These are phyloP conservation scores for Diddensiella santjacobensis DNA, from an alignment of 805 yeast genomes.

Conservation along the genomic window DNA sequence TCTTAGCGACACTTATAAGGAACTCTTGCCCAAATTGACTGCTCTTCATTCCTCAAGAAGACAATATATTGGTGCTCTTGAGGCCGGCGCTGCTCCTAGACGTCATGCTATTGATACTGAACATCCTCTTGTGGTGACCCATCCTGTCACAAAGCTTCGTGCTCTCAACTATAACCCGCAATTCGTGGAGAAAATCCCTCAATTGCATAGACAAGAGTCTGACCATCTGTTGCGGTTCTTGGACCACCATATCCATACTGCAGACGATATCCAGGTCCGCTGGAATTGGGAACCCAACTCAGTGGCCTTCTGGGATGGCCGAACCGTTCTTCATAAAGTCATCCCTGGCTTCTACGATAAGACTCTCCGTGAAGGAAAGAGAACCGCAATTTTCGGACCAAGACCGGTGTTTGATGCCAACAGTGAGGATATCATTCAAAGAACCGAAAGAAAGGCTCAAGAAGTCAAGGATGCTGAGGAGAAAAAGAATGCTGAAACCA, in stretches of 20 bases:
- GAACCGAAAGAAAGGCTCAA: slow-evolving; percentile 1
- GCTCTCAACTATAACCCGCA: slow-evolving; percentile 51
- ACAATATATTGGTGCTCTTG: slow-evolving; percentile 22
- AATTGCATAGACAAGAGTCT: slow-evolving; percentile 68
- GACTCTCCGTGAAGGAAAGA: slow-evolving; percentile 6
- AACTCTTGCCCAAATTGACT: slow-evolving; percentile 49
- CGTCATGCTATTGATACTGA: slow-evolving; percentile 44
- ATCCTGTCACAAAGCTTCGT: slow-evolving; percentile 63
- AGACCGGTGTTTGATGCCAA: slow-evolving; percentile 10
- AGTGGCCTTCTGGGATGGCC: slow-evolving; percentile 58
- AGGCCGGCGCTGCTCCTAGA: slow-evolving; percentile 40
- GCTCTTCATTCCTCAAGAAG: slow-evolving; percentile 59
- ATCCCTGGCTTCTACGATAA: slow-evolving; percentile 40
- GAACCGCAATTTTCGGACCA: slow-evolving; percentile 10
- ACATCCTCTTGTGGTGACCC: slow-evolving; percentile 58
- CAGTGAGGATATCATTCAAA: slow-evolving; percentile 10
- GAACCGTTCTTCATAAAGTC: slow-evolving; percentile 51
- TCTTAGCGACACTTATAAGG: slow-evolving; percentile 46
- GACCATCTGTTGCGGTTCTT: slow-evolving; percentile 56
- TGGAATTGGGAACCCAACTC: slow-evolving; percentile 50
- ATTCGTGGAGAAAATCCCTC: slow-evolving; percentile 61
- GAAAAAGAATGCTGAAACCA: neutral
- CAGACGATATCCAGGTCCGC: slow-evolving; percentile 45
- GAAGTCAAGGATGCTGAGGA: neutral
- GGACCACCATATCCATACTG: slow-evolving; percentile 34